Base-by-base conservation (phyloP, 176 grass and related monocot species). In the Musa troglodytarum region DNA sequence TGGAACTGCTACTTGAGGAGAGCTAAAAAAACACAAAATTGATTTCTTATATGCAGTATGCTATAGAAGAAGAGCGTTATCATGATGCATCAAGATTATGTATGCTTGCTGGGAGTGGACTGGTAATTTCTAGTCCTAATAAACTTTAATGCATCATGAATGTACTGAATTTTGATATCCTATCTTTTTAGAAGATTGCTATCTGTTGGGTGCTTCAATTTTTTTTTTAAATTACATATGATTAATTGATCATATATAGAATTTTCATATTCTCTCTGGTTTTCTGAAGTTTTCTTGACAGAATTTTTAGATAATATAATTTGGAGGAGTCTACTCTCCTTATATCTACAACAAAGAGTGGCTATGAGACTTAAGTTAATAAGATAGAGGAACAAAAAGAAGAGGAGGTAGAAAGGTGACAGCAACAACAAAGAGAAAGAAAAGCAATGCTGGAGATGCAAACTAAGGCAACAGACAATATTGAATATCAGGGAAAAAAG, bases 61-160 rank as follows among this genome's bases (percentile, higher is more conserved):
- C 90, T 59, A 87, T 93, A 74, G 84, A 85, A 80, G 95, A 98
- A 43, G 90, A 98, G 29, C 83, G 90, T 19, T 98, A 87, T 57
- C 88, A 89, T 77, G 90, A 93, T 72, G 95, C 95, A 0, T 98
- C 90, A n/a, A 98, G 73, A 81, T 73, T 98, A 72, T 84, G 79
- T 62, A 90, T 61, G 63, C 77, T 91, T 73, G 90, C 94, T 49
- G 84, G 86, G 77, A 98, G 84, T 78, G 89, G 84, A 74, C 43
- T 98, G 84, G 95, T 98, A 90, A 89, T 43, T 66, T 8, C 65
- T 74, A 15, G 53, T 58, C 17, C 7, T 26, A 52, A 13, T 22
- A 65, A 63, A 22, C 8, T 29, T 59, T 13, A 14, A n/a, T 51
- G 9, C 8, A 13, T 21, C 16, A 50, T 14, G 1, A 58, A 50